These are phyloP conservation scores for Flaveria ramosissima DNA, from an alignment of 129 eudicot species.

Conservation along the genomic window DNA sequence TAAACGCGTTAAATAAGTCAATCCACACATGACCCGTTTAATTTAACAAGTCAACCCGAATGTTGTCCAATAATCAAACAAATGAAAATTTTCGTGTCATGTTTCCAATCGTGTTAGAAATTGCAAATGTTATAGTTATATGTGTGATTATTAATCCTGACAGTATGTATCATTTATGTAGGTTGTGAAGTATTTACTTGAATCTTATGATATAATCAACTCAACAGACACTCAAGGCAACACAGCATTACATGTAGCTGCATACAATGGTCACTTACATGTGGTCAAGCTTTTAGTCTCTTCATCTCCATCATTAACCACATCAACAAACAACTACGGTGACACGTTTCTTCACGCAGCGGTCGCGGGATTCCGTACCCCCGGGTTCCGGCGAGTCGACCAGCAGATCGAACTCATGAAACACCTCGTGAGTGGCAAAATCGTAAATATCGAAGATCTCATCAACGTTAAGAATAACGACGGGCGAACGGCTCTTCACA, in stretches of 20 bases:
- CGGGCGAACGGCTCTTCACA: slow-evolving; percentile 90
- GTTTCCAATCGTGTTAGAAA: too few species aligned
- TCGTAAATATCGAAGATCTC: slow-evolving; percentile 48
- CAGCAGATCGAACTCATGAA: slow-evolving; percentile 71
- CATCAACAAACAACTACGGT: slow-evolving; percentile 59
- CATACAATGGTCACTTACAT: slow-evolving; percentile 62
- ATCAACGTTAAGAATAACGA: slow-evolving; percentile 60
- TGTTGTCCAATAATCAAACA: too few species aligned
- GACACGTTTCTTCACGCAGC: slow-evolving; percentile 88
- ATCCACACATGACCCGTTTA: too few species aligned
- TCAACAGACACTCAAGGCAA: slow-evolving; percentile 64
- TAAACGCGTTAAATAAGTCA: too few species aligned
- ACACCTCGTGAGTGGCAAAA: slow-evolving; percentile 43
- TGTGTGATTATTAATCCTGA: background rate
- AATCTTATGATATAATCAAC: slow-evolving; percentile 48
- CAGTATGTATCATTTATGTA: slow-evolving; percentile 24
- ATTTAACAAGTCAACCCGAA: too few species aligned
- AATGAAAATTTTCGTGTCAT: too few species aligned
- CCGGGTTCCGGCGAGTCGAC: slow-evolving; percentile 76
- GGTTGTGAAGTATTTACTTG: slow-evolving; percentile 65
- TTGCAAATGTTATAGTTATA: too few species aligned
- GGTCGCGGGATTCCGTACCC: slow-evolving; percentile 72
- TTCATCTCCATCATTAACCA: slow-evolving; percentile 45
- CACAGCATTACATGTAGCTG: slow-evolving; percentile 82
- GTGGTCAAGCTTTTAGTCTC: slow-evolving; percentile 51